Percentiles rank a stretch among this genome's conserved stretches.
phyloP scores from a whole-genome alignment of 2,329 filamentous ascomycete species.

The Cladosporium sp. region DNA sequence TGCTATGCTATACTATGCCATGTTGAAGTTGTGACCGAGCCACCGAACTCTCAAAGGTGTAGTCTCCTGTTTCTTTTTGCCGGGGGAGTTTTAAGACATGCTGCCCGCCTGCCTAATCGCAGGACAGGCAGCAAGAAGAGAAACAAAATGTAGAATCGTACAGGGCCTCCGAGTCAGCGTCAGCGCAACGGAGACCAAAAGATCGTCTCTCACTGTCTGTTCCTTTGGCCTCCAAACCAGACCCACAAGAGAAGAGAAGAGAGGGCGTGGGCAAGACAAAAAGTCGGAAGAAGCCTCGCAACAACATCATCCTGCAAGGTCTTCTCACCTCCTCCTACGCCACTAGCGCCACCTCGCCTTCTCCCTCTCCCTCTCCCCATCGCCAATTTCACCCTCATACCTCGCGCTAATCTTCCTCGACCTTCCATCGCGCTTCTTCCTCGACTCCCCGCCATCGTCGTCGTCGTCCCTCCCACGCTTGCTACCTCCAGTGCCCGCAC shows the following conservation, averaged over 20 bases:
- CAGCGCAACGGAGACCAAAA: not conserved
- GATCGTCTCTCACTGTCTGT: not conserved
- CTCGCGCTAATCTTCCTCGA: slow-evolving; percentile 17
- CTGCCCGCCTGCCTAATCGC: not conserved
- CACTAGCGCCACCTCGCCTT: slow-evolving; percentile 14
- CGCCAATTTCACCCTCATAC: slow-evolving; percentile 22
- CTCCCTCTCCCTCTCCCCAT: slow-evolving; percentile 22
- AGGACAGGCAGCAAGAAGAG: not conserved
- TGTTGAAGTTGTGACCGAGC: not conserved
- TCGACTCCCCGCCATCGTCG: slow-evolving; percentile 16
- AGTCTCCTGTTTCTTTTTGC: not conserved
- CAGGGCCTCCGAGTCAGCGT: not conserved
- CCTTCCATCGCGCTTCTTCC: slow-evolving; percentile 18
- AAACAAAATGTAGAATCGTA: not conserved
- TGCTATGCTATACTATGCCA: not conserved
- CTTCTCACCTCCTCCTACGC: not conserved
- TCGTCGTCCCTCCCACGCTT: slow-evolving; percentile 32
- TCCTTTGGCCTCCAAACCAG: not conserved
- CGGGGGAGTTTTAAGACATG: not conserved
- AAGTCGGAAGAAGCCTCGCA: not conserved
- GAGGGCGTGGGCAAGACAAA: not conserved
- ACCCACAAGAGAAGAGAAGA: not conserved
- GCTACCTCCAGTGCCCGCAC: slow-evolving; percentile 44
- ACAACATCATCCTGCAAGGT: not conserved
- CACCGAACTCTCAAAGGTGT: not conserved